These are phyloP conservation scores for Pseudonitzschia delicatissima DNA, from an alignment of 108 stramenopile species.

Conservation along the genomic window DNA sequence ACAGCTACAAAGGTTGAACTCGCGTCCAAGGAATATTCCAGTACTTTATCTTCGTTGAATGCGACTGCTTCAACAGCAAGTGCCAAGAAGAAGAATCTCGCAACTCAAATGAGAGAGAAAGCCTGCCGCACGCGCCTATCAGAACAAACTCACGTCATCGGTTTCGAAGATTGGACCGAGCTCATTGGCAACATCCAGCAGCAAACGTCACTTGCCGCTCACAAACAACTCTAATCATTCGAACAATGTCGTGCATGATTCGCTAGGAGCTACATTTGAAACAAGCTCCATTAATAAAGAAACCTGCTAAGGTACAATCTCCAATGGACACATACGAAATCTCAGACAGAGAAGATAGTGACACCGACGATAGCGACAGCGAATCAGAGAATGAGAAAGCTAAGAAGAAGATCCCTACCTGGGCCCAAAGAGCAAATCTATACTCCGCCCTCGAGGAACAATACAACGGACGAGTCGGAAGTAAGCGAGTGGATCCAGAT, in stretches of 20 bases:
- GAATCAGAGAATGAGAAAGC: constrained; percentile 51
- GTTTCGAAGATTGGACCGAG: constrained; percentile 4
- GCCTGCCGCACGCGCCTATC: constrained; percentile 34
- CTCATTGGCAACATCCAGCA: constrained; percentile 9
- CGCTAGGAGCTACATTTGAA: constrained; percentile 20
- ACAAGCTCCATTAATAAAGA: constrained; percentile 15
- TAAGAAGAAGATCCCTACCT: constrained; percentile 71
- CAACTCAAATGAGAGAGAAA: constrained; percentile 76
- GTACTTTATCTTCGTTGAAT: constrained; percentile 22
- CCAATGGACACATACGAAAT: constrained; percentile 88
- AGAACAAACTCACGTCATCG: constrained; percentile 24
- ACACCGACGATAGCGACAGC: constrained; percentile 67
- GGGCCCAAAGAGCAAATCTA: constrained; percentile 69
- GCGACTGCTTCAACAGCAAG: constrained; percentile 20
- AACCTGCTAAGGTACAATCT: constrained; percentile 18
- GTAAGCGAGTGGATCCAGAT: constrained; percentile 75
- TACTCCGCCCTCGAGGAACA: constrained; percentile 71
- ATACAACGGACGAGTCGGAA: constrained; percentile 38
- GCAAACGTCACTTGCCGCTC: constrained; percentile 5
- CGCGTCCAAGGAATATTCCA: constrained; percentile 20
- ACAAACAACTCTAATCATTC: constrained; percentile 13
- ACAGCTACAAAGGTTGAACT: constrained; percentile 28
- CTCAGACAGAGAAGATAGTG: constrained; percentile 75
- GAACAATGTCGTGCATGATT: constrained; percentile 13
- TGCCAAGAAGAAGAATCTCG: constrained; percentile 36